Base-by-base conservation (phyloP, 2,329 filamentous ascomycete species). In the Aureobasidium musti region DNA sequence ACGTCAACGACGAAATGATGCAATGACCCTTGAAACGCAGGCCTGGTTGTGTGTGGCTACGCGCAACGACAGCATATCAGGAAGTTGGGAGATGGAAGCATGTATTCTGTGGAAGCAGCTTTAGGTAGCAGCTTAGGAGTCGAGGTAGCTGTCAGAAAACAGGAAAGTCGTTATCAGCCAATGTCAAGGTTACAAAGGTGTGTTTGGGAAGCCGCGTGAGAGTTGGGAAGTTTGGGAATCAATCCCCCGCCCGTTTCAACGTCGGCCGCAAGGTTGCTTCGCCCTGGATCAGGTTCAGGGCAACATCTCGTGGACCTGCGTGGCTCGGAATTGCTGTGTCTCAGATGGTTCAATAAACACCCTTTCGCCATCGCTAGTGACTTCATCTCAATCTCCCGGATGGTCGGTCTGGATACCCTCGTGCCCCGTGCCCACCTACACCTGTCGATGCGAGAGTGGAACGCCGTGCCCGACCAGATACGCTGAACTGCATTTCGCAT, bases 21-120 rank as follows among this genome's bases (percentile, higher is more conserved):
- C 60, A 64, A 64, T 64, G 61, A 64, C 28, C 17, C 21, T 54
- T 54, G 61, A 64, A 54, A 64, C 61, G 60, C 33, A 63, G 60
- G 21, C 41, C 17, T 28, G 30, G 57, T 26, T 37, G 54, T 37
- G 37, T 57, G 54, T 30, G 3, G 3, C 5, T 33, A 33, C 30
- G 11, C n/a, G 37, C 54, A 43, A 23, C 21, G 54, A 43, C 35
- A 28, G 56, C 39, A 33, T 14, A 39, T 8, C 39, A 14, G 1
- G 26, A 14, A 10, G 17, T 21, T 47, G 23, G 2, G 56, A 33
- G 26, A 53, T 21, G 50, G 33, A 10, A 41, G 35, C 53, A 56
- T 28, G 8, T 2, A 57, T 30, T 5, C 5, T 4, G 8, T 21
- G 10, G 26, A 30, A 59, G 17, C 7, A 13, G 14, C 5, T 30